Percentiles rank a stretch among this genome's conserved stretches.
phyloP scores from a whole-genome alignment of 345 rosid genomes.

The Crucihimalaya himalaica region DNA sequence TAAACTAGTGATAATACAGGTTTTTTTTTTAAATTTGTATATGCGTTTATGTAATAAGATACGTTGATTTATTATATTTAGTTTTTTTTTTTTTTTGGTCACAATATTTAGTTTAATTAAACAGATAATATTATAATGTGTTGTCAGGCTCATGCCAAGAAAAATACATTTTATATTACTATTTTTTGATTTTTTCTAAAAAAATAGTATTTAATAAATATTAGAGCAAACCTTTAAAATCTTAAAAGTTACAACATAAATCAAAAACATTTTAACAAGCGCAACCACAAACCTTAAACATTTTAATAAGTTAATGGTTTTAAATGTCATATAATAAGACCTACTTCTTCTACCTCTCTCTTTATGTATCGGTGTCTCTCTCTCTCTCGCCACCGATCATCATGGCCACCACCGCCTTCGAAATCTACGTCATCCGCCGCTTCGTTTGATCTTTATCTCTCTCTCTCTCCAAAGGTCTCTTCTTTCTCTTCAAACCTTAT shows the following conservation, averaged over 20 bases:
- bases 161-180: not conserved
- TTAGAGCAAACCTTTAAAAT: not conserved
- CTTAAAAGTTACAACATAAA: not conserved
- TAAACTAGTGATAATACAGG: not conserved
- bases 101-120: not conserved
- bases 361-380: slow-evolving; percentile 8
- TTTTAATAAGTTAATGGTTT: not conserved
- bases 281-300: slow-evolving; percentile 14
- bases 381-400: slow-evolving; percentile 33
- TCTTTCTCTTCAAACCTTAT: not conserved
- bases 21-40: not conserved
- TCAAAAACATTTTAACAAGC: not conserved
- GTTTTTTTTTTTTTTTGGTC: no score
- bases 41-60: not conserved
- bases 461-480: slow-evolving; percentile 9
- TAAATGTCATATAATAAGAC: slow-evolving; percentile 25
- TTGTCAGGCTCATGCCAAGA: not conserved
- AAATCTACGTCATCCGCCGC: slow-evolving; percentile 18
- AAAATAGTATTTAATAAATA: not conserved
- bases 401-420: slow-evolving; percentile 32
- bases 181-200: no score
- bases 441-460: slow-evolving; percentile 20
- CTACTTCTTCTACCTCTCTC: slow-evolving; percentile 28
- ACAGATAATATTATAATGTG: not conserved
- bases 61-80: not conserved